Evolutionary conservation across 78 protist genomes (phyloP).

Genomic region (Bodo saltans): DNA sequence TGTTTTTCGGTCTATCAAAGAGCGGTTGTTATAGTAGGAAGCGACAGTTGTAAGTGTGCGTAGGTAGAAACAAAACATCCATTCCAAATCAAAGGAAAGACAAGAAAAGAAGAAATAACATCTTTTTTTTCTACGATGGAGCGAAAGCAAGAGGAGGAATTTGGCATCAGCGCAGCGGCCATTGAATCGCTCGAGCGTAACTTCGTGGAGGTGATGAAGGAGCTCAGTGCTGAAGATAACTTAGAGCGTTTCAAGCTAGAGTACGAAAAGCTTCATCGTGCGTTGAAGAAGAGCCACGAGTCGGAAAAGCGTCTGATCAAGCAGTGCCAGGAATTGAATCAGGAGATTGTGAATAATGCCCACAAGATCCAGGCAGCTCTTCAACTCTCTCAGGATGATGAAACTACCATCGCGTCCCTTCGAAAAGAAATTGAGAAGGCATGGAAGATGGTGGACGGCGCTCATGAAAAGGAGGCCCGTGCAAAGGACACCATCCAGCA

Average conservation of each 20-base stretch:
- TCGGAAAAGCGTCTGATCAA: slow-evolving; percentile 70
- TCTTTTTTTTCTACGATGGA: too few species aligned
- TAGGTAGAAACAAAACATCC: too few species aligned
- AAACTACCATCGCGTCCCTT: slow-evolving; percentile 57
- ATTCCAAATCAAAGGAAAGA: too few species aligned
- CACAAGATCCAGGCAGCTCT: slow-evolving; percentile 62
- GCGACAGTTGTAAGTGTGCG: too few species aligned
- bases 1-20: too few species aligned
- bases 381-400: slow-evolving; percentile 63
- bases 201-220: slow-evolving; percentile 60
- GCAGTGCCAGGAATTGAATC: slow-evolving; percentile 49
- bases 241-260: slow-evolving; percentile 70
- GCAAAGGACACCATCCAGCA: slow-evolving; percentile 69
- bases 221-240: slow-evolving; percentile 56
- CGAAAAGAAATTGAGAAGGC: slow-evolving; percentile 68
- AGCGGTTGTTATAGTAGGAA: too few species aligned
- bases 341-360: slow-evolving; percentile 61
- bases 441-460: slow-evolving; percentile 67
- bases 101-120: too few species aligned
- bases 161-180: slow-evolving; percentile 20
- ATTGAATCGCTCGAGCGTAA: slow-evolving; percentile 61
- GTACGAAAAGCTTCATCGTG: slow-evolving; percentile 70
- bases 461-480: slow-evolving; percentile 66
- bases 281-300: slow-evolving; percentile 70
- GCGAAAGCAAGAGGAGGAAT: not conserved